Conservation (phyloP, 306 rosid species). For the Malus sylvestris region DNA sequence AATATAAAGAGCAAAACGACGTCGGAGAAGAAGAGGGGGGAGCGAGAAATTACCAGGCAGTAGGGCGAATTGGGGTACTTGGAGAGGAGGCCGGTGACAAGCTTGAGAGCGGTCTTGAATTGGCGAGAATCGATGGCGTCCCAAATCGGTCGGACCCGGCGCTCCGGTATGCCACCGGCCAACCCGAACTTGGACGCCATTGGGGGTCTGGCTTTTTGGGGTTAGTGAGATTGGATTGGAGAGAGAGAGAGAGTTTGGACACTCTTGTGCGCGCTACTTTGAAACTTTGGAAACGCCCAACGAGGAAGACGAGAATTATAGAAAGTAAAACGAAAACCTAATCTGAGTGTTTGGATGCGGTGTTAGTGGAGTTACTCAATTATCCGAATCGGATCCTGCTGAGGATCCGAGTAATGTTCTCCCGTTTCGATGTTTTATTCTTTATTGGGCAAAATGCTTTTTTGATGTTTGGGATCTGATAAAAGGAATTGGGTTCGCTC, state of each 20-base stretch:
- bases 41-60: conserved; percentile 41
- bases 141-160: conserved; percentile 91
- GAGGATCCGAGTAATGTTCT: neutral
- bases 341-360: neutral
- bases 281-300: neutral
- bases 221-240: neutral
- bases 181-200: conserved; percentile 94
- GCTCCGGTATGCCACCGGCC: conserved; percentile 95
- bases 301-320: too few species aligned
- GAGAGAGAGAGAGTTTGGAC: neutral
- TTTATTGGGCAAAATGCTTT: too few species aligned
- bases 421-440: too few species aligned
- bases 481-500: too few species aligned
- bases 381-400: neutral
- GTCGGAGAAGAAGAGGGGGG: neutral
- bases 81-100: conserved; percentile 53
- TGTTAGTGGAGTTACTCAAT: neutral
- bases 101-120: conserved; percentile 82
- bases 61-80: conserved; percentile 79
- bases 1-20: neutral
- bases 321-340: neutral
- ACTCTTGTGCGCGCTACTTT: neutral
- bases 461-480: too few species aligned
- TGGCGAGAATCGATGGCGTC: conserved; percentile 98
- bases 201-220: neutral